Percentiles rank a stretch among this genome's conserved stretches.
Evolutionary conservation across 441 rosid genomes (phyloP).

Genomic region (Lepidium campestre): DNA sequence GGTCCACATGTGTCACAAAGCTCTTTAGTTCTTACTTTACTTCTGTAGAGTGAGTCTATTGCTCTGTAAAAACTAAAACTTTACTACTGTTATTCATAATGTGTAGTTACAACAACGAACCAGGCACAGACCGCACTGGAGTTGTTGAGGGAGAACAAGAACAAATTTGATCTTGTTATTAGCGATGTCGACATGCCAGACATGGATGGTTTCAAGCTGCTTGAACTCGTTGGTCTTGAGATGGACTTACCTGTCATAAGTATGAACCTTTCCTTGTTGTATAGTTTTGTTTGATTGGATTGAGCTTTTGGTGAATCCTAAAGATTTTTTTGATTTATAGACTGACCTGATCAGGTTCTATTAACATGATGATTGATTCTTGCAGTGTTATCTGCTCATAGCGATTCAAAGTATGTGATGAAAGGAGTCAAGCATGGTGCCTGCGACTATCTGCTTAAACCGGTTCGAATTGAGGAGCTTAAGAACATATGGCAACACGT

Average conservation of each 20-base stretch:
- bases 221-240: conserved; percentile 62
- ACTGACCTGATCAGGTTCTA: not conserved
- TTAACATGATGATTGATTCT: not conserved
- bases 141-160: conserved; percentile 53
- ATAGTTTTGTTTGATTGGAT: not conserved
- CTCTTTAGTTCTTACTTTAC: not conserved
- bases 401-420: conserved; percentile 56
- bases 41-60: not conserved
- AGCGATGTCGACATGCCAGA: conserved; percentile 77
- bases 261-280: conserved; percentile 21
- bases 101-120: conserved; percentile 53
- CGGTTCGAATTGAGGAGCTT: conserved; percentile 56
- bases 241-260: conserved; percentile 71
- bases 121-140: conserved; percentile 47
- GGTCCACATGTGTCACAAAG: not conserved
- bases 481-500: conserved; percentile 71
- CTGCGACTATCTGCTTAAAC: conserved; percentile 57
- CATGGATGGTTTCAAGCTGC: conserved; percentile 71
- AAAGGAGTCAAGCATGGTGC: conserved; percentile 67
- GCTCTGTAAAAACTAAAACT: not conserved
- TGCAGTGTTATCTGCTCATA: conserved; percentile 58
- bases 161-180: conserved; percentile 58
- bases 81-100: not conserved
- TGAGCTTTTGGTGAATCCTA: not conserved
- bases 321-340: not conserved